Conservation (phyloP, 1,139 yeast species). For the Suhomyces maxii region DNA sequence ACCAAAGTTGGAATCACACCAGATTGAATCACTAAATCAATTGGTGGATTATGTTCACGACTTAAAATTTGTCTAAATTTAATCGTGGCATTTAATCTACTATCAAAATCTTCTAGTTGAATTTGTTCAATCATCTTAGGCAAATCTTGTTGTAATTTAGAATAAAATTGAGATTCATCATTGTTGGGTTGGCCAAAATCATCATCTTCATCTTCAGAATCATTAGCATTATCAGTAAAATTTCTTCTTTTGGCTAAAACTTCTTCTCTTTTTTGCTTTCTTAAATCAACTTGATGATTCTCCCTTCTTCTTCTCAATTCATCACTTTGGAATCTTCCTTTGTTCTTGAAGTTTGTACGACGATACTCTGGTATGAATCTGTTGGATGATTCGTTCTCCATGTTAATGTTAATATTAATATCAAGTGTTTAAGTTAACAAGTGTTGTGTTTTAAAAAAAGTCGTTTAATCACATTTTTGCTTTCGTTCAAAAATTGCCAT, state of each 20-base stretch:
- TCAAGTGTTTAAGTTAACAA: too few species aligned
- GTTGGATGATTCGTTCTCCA: conserved; percentile 79
- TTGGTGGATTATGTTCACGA: conserved; percentile 97
- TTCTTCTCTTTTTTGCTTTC: conserved; percentile 97
- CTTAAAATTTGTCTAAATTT: conserved; percentile 91
- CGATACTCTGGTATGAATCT: conserved; percentile 97
- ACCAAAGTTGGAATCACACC: conserved; percentile 94
- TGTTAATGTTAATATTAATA: conserved; percentile 19
- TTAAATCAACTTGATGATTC: conserved; percentile 92
- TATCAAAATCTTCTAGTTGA: conserved; percentile 73
- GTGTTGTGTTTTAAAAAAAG: not conserved
- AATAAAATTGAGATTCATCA: conserved; percentile 53
- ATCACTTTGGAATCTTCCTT: conserved; percentile 91
- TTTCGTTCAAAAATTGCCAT: not conserved
- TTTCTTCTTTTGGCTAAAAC: conserved; percentile 91
- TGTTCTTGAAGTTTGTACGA: conserved; percentile 93
- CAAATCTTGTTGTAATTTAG: conserved; percentile 68
- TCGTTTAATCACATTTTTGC: not conserved
- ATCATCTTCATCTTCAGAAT: conserved; percentile 48
- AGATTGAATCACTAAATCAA: conserved; percentile 85
- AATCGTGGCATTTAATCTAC: conserved; percentile 84
- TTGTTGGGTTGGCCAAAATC: conserved; percentile 42
- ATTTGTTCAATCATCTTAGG: conserved; percentile 86
- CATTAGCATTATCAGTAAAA: conserved; percentile 43
- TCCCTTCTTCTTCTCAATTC: conserved; percentile 98